Base-by-base conservation (phyloP, 306 rosid species). In the Clitoria ternatea region DNA sequence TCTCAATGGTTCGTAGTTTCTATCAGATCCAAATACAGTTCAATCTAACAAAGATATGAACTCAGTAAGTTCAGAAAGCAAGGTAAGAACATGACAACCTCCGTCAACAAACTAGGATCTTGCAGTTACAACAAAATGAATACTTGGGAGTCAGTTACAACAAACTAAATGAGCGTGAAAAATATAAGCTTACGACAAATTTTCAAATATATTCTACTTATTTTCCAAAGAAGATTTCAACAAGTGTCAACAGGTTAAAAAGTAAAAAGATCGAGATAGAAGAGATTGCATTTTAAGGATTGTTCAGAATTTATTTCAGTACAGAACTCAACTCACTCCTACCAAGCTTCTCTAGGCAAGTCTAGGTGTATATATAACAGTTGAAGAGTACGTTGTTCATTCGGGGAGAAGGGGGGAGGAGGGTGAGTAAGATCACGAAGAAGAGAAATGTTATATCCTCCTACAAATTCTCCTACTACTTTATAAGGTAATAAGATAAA, bases 181-280 rank as follows among this genome's bases (percentile, higher is more conserved):
- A 33, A 20, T 30, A 43, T 47, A 69, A 60, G 70, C 55, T 20
- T 39, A 36, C 66, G 3, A 27, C 64, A 52, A 54, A 8, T 29
- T 52, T 49, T 70, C 44, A 63, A 32, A 8, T 2, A 13, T 17
- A 2, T 15, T 53, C 47, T 47, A 32, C 48, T 50, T 36, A 9
- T 59, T 73, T 72, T 47, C 15, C 42, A 43, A 20, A 79, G 49
- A 3, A 33, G 14, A 68, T 29, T 40, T 73, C 47, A 60, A 33
- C 24, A 29, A 42, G 3, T 22, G 53, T 24, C 24, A 43, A 67
- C 43, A 49, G 40, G 65, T 29, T 22, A 12, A 13, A 1, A 36
- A 59, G 42, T 40, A 32, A 32, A 32, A 32, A 42, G 12, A 42
- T 32, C 4, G 6, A 42, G 8, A 10, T 39, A 45, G 1, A 11